Conservation (phyloP, 495 filamentous ascomycete genomes). For the Penicillium cataractarum region DNA sequence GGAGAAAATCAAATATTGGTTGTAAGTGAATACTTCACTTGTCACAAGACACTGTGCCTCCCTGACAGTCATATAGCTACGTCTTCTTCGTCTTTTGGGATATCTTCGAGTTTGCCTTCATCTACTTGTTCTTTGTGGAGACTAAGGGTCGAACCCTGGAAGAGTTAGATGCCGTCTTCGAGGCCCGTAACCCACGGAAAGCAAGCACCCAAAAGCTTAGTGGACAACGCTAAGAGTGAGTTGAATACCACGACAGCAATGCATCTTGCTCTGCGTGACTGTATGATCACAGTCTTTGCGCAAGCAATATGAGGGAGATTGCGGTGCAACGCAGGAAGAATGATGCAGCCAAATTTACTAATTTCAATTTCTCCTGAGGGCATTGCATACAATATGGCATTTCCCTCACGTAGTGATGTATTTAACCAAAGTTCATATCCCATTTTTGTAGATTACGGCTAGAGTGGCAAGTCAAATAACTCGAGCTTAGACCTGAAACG, state of each 20-base stretch:
- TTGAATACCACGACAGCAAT: background rate
- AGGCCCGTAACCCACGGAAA: background rate
- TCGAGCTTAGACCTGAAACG: too few species aligned
- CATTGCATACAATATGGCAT: too few species aligned
- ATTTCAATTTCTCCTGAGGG: too few species aligned
- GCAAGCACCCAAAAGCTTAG: background rate
- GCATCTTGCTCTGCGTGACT: background rate
- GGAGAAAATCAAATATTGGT: constrained; percentile 1
- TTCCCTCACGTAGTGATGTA: too few species aligned
- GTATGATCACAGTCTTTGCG: background rate
- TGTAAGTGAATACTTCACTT: background rate
- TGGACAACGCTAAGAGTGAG: background rate
- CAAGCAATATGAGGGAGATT: background rate
- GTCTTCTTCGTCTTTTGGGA: constrained; percentile 1
- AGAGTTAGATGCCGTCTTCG: background rate
- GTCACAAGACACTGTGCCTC: background rate
- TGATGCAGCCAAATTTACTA: background rate
- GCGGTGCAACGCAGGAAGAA: background rate
- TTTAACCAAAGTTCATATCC: too few species aligned
- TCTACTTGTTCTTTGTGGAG: background rate
- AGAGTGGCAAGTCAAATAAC: too few species aligned
- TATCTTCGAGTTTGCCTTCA: background rate
- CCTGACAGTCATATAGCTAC: background rate
- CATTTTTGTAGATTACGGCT: too few species aligned
- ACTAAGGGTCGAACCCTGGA: background rate